A percentile compares a stretch with the other conserved stretches of the same genome.
These are phyloP conservation scores for Borealophlyctis nickersoniae DNA, from an alignment of 192 early-diverging fungal species.

Conservation along the genomic window DNA sequence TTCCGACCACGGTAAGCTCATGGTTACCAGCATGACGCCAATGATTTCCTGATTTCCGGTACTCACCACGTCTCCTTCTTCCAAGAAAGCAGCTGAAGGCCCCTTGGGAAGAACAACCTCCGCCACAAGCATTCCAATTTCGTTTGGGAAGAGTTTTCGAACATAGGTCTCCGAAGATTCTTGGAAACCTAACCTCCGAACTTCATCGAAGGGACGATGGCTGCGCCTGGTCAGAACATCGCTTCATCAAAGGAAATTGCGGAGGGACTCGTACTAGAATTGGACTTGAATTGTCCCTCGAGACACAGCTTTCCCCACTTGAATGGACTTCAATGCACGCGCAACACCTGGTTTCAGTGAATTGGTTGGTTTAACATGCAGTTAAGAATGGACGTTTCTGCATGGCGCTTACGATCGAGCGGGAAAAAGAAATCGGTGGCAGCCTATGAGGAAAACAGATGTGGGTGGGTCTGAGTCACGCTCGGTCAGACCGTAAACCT, in stretches of 20 bases:
- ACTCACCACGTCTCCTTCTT: constrained; percentile 80
- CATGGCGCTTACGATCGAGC: constrained; percentile 49
- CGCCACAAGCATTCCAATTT: constrained; percentile 77
- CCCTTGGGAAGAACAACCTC: constrained; percentile 74
- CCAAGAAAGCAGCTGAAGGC: constrained; percentile 60
- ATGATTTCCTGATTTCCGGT: too few relatives aligned
- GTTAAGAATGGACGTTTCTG: background rate
- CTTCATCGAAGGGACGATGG: constrained; percentile 74
- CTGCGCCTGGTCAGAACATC: constrained; percentile 10
- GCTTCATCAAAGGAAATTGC: constrained; percentile 5
- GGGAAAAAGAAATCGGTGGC: constrained; percentile 87
- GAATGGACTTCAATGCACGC: constrained; percentile 35
- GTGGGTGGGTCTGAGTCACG: too few relatives aligned
- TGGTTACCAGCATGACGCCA: too few relatives aligned
- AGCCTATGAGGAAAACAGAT: constrained; percentile 42
- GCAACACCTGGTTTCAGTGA: constrained; percentile 13
- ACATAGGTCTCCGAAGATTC: constrained; percentile 62
- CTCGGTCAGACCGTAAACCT: constrained; percentile 8
- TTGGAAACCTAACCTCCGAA: constrained; percentile 64
- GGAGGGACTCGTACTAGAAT: constrained; percentile 46
- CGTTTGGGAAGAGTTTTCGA: constrained; percentile 54
- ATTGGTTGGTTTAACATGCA: background rate
- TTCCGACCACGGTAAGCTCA: too few relatives aligned
- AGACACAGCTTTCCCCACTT: constrained; percentile 27
- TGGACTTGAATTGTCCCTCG: constrained; percentile 74